A percentile compares a stretch with the other conserved stretches of the same genome.
Evolutionary conservation across 2,329 filamentous ascomycete genomes (phyloP).

Genomic region (Periconia macrospinosa): DNA sequence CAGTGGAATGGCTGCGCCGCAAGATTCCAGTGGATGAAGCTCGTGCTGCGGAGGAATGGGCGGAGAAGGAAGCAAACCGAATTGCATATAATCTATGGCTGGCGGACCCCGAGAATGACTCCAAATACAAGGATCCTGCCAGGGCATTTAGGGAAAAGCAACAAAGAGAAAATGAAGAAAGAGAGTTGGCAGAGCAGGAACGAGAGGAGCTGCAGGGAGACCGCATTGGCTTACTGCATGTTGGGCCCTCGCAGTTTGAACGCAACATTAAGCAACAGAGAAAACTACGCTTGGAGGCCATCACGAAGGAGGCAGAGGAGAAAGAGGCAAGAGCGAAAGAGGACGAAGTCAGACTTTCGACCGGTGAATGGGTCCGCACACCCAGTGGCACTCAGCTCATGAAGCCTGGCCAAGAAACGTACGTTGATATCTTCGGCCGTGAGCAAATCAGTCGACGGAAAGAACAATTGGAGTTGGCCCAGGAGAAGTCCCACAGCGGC

Average conservation of each 20-base stretch:
- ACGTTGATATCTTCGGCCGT: constrained; percentile 36
- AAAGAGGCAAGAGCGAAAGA: constrained; percentile 33
- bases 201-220: constrained; percentile 12
- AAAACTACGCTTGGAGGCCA: constrained; percentile 28
- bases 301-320: constrained; percentile 33
- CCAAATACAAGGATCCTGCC: constrained; percentile 42
- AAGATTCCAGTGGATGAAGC: constrained; percentile 45
- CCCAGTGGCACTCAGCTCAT: constrained; percentile 38
- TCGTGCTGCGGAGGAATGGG: constrained; percentile 43
- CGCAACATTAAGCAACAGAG: constrained; percentile 38
- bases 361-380: constrained; percentile 36
- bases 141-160: constrained; percentile 36
- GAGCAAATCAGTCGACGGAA: constrained; percentile 34
- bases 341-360: constrained; percentile 35
- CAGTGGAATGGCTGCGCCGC: constrained; percentile 39
- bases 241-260: constrained; percentile 39
- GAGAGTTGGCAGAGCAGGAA: constrained; percentile 18
- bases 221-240: constrained; percentile 37
- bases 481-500: constrained; percentile 22
- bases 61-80: constrained; percentile 41
- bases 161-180: constrained; percentile 33
- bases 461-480: constrained; percentile 30
- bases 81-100: constrained; percentile 43
- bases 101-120: constrained; percentile 41
- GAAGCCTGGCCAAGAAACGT: constrained; percentile 38